Conservation (phyloP, 176 grass and related monocot genomes). For the Oryza coarctata region DNA sequence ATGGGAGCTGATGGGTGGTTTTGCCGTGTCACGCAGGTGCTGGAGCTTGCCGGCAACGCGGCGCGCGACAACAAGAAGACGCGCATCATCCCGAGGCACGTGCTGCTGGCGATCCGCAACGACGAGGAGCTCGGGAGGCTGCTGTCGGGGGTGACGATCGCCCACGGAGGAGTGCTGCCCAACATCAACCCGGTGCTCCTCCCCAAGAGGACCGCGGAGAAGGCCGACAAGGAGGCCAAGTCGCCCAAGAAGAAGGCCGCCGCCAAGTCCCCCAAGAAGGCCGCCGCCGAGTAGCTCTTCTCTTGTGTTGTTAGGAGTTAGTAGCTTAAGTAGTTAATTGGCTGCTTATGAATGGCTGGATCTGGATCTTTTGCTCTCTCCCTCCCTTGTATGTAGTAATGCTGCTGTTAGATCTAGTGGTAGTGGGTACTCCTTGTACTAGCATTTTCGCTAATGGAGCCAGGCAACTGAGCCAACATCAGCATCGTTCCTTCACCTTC, state of each 20-base stretch:
- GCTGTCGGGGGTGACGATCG: conserved; percentile 31
- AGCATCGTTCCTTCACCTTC: no score
- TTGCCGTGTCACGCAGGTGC: conserved; percentile 13
- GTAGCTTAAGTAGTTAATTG: neutral
- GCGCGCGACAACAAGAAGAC: conserved; percentile 47
- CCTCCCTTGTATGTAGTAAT: neutral
- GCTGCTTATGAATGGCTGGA: neutral
- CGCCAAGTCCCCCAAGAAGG: neutral
- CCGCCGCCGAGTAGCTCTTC: neutral
- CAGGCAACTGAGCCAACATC: no score
- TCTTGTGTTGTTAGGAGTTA: no score
- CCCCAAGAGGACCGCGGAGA: conserved; percentile 17
- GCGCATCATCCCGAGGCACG: conserved; percentile 28
- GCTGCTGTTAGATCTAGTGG: no score
- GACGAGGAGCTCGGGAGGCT: conserved; percentile 40
- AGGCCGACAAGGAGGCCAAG: neutral
- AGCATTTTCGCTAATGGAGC: neutral
- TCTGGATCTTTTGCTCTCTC: neutral
- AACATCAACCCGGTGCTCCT: conserved; percentile 33
- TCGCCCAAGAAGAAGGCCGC: conserved; percentile 18
- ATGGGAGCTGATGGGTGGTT: no score
- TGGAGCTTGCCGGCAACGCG: conserved; percentile 40
- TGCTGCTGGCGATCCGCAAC: conserved; percentile 39
- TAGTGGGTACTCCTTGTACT: neutral
- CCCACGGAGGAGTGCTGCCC: conserved; percentile 26